Evolutionary conservation across 768 basidiomycete species (phyloP), one percentile per base, ranked within the genome.

Genomic region (Serendipita sp.): DNA sequence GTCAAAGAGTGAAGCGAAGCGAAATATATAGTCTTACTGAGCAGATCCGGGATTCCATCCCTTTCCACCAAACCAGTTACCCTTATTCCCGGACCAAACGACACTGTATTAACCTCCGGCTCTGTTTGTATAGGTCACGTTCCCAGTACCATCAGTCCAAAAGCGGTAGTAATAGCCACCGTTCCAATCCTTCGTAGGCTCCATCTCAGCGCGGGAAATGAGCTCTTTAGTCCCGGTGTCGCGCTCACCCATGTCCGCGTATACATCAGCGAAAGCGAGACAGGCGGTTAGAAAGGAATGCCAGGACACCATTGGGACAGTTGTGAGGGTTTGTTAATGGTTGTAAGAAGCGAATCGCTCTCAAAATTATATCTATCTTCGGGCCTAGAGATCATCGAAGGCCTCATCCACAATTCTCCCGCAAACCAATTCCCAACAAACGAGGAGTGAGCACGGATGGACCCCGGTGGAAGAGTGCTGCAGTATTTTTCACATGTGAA

Each of bases 21-120:
- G 34, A 36, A 44, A 13, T 32, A 16, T 28, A 16, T 23, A 32
- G 41, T 67, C 52, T 30, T 44, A 68, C 70, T 67, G 64, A 46
- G 75, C 70, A 64, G 69, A 65, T 56, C 76, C 76, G 16, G 75
- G 72, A 38, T 72, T 74, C 74, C 76, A 77, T 23, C 75, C 76
- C 60, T 76, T 74, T 44, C 77, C 77, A 60, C 71, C 77, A n/a
- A 77, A 75, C 44, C 76, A 69, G 68, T 77, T 74, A 46, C 73
- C 75, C 23, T 23, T 23, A 66, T 70, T 70, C 3, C 70, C 67
- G 44, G 58, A 32, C 75, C 75, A 75, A 28, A 68, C 69, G 36
- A 78, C 64, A 63, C 66, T 70, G 68, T 76, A 77, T 58, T 71
- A 62, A 13, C 75, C 75, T 13, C 44, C 72, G 47, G 66, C 70